A percentile compares a stretch with the other conserved stretches of the same genome.
These are phyloP conservation scores for Urtica urens DNA, from an alignment of 306 rosid species.

Conservation along the genomic window DNA sequence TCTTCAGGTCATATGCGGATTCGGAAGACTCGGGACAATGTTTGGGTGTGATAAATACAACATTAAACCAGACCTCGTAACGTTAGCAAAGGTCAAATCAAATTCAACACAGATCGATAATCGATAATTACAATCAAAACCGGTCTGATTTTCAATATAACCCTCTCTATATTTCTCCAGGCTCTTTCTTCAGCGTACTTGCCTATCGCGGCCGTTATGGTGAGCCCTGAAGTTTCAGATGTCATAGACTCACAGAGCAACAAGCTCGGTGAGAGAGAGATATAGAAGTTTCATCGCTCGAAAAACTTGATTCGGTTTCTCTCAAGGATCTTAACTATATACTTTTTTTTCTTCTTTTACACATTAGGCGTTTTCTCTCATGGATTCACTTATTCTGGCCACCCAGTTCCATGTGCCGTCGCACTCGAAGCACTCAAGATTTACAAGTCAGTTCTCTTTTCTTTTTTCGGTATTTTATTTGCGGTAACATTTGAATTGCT, in stretches of 20 bases:
- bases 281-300: background rate
- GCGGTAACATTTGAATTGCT: too few relatives aligned
- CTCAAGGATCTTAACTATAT: too few relatives aligned
- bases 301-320: constrained; percentile 3
- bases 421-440: constrained; percentile 87
- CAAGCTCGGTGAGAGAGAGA: constrained; percentile 73
- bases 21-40: constrained; percentile 91
- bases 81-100: constrained; percentile 68
- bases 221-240: constrained; percentile 77
- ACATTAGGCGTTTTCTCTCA: constrained; percentile 59
- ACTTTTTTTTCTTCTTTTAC: constrained; percentile 6
- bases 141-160: background rate
- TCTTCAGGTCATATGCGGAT: constrained; percentile 83
- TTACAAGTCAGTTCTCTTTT: constrained; percentile 45
- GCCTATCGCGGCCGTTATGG: constrained; percentile 90
- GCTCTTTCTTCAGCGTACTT: constrained; percentile 87
- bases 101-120: background rate
- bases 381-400: constrained; percentile 95
- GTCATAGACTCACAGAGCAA: constrained; percentile 79
- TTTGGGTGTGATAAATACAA: constrained; percentile 82
- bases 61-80: constrained; percentile 89
- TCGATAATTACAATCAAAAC: constrained; percentile 5
- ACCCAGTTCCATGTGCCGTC: constrained; percentile 76
- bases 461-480: background rate
- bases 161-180: constrained; percentile 23